These are phyloP conservation scores for Aspergillus chevalieri DNA, from an alignment of 2,329 filamentous ascomycete genomes.

Conservation along the genomic window DNA sequence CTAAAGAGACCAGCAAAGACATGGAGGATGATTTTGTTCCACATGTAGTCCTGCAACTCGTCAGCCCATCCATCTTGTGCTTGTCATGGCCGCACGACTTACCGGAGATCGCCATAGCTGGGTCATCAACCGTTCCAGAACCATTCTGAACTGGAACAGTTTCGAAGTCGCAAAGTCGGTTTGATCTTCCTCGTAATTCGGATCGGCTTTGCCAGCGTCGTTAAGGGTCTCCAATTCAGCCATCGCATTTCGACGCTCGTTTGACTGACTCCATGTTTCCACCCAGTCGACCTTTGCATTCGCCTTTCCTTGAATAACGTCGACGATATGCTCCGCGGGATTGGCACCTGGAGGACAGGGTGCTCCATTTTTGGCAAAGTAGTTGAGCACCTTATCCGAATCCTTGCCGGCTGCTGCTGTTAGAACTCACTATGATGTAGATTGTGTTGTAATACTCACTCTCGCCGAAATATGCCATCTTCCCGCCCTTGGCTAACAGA, in stretches of 20 bases:
- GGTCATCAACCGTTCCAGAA: constrained; percentile 26
- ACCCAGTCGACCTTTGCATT: constrained; percentile 25
- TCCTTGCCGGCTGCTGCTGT: constrained; percentile 24
- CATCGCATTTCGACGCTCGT: constrained; percentile 21
- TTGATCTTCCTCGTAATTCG: constrained; percentile 24
- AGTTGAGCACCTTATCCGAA: constrained; percentile 39
- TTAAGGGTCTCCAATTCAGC: constrained; percentile 23
- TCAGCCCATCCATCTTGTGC: neutral
- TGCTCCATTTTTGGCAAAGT: constrained; percentile 50
- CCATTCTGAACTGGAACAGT: constrained; percentile 36
- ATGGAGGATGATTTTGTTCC: constrained; percentile 48
- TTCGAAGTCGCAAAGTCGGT: constrained; percentile 34
- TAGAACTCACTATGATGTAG: neutral
- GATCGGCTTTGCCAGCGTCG: constrained; percentile 11
- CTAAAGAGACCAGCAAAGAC: constrained; percentile 53
- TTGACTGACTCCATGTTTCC: constrained; percentile 25
- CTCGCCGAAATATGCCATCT: constrained; percentile 62
- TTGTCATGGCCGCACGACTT: constrained; percentile 2
- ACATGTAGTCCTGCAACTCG: constrained; percentile 33
- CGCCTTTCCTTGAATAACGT: constrained; percentile 27
- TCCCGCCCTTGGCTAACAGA: constrained; percentile 59
- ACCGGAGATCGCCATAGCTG: constrained; percentile 31
- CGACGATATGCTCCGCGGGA: constrained; percentile 46
- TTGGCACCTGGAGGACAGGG: constrained; percentile 49
- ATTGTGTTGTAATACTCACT: constrained; percentile 17